Percentiles rank a stretch among this genome's conserved stretches.
phyloP scores from a whole-genome alignment of 768 basidiomycete genomes.

The Scleroderma citrinum region DNA sequence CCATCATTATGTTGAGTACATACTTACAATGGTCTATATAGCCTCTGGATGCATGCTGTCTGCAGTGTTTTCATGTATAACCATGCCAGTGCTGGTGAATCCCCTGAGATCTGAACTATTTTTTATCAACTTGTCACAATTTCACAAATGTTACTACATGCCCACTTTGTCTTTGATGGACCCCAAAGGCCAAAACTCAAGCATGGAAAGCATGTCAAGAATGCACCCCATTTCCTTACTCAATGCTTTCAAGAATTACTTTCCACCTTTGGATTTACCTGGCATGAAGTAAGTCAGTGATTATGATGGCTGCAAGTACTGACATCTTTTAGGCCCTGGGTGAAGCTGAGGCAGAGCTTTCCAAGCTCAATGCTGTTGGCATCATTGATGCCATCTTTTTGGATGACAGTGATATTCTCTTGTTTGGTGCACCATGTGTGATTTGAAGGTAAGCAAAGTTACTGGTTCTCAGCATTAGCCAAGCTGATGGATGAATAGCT shows the following conservation, averaged over 20 bases:
- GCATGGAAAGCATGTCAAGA: slow-evolving; percentile 28
- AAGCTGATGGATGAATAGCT: background rate
- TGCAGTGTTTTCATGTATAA: too few relatives aligned
- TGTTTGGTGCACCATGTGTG: slow-evolving; percentile 2
- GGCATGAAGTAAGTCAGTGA: slow-evolving; percentile 13
- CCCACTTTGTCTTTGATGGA: slow-evolving; percentile 45
- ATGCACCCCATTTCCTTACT: slow-evolving; percentile 26
- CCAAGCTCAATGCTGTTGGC: background rate
- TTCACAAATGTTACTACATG: background rate
- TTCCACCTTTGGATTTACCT: slow-evolving; percentile 25
- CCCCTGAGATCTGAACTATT: background rate
- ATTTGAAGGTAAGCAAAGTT: background rate
- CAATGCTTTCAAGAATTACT: slow-evolving; percentile 1
- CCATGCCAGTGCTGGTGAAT: background rate
- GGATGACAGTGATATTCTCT: slow-evolving; percentile 1
- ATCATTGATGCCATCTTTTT: background rate
- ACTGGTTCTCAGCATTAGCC: background rate
- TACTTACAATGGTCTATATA: too few relatives aligned
- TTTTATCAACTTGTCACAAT: background rate
- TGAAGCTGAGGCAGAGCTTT: slow-evolving; percentile 3
- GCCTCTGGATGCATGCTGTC: too few relatives aligned
- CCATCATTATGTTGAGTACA: too few relatives aligned
- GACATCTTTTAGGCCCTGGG: slow-evolving; percentile 1
- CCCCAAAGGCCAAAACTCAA: slow-evolving; percentile 37
- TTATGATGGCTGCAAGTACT: background rate